Base-by-base conservation (phyloP, 176 grass and related monocot genomes). In the Ananas comosus region DNA sequence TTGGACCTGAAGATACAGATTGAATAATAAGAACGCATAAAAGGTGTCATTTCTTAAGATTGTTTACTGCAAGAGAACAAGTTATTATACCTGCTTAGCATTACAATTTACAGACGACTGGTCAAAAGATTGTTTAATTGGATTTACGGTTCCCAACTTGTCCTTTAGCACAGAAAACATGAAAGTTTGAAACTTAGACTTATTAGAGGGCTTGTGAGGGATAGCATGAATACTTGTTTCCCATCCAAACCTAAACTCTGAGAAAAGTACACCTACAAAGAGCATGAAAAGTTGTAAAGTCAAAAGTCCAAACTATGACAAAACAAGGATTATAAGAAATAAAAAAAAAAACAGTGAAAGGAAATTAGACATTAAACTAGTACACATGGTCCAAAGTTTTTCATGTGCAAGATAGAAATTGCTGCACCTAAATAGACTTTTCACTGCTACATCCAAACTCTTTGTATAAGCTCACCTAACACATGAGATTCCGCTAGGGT, bases 401-500 rank as follows among this genome's bases (percentile, higher is more conserved):
- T 79, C 4, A 79, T 42, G 33, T 42, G 5, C 63, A 80, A 82
- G 70, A 27, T 72, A 18, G 18, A 21, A 51, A 13, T 70, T 49
- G 50, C 50, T 42, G 33, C 54, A 59, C 14, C 10, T 59, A 59
- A 17, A 59, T 17, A 59, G 54, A 59, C n/a, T 17, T 16, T 59
- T 59, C 10, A 1, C 6, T 59, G 24, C 66, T 59, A 69, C 17
- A 22, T 42, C 7, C 33, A 6, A 68, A 48, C 48, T 61, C 76
- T 76, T 48, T 48, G 50, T 52, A 17, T 23, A 73, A 50, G 64
- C 68, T 70, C 65, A 92, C 93, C 83, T 92, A 92, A 82, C 72
- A 97, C 93, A 87, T 97, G 89, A 70, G 93, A 97, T 80, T 97
- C 93, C 52, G 89, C 86, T 67, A 92, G 85, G 57, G 89, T 97